These are phyloP conservation scores for Melampsora americana DNA, from an alignment of 1,284 basidiomycete genomes.

Conservation along the genomic window DNA sequence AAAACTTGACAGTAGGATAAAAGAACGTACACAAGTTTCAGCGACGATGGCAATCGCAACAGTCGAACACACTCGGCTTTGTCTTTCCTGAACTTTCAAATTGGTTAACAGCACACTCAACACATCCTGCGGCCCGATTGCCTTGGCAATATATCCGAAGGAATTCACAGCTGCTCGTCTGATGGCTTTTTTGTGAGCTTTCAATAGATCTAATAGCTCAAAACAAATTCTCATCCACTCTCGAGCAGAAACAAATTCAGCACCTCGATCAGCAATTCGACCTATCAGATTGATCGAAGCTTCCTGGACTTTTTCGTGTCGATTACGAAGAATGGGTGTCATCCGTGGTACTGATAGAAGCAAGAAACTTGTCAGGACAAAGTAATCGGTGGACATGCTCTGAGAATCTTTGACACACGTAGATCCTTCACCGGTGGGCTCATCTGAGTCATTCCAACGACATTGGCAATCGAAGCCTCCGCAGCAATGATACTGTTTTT, in stretches of 20 bases:
- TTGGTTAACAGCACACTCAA: constrained; percentile 94
- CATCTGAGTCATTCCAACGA: constrained; percentile 99
- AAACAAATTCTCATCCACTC: constrained; percentile 99
- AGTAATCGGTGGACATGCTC: background rate
- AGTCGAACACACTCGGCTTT: constrained; percentile 96
- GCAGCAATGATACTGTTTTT: constrained; percentile 85
- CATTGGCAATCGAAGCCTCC: constrained; percentile 96
- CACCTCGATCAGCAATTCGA: constrained; percentile 98
- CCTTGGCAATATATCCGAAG: constrained; percentile 98
- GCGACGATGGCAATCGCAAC: constrained; percentile 74
- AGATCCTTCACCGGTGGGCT: constrained; percentile 99
- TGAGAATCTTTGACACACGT: constrained; percentile 60
- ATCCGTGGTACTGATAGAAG: constrained; percentile 80
- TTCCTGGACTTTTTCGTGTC: constrained; percentile 99
- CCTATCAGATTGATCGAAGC: constrained; percentile 99
- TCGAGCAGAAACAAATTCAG: constrained; percentile 94
- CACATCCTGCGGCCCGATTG: constrained; percentile 97
- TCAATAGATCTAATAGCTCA: constrained; percentile 91
- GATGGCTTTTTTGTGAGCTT: constrained; percentile 99
- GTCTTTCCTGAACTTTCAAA: constrained; percentile 94
- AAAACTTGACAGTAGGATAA: background rate
- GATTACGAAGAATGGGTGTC: constrained; percentile 97
- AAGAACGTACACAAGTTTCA: constrained; percentile 46
- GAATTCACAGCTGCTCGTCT: constrained; percentile 98
- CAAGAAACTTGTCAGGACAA: background rate